Evolutionary conservation across 495 filamentous ascomycete species (phyloP), one percentile per base, ranked within the genome.

Genomic region (Penicillium silybi): DNA sequence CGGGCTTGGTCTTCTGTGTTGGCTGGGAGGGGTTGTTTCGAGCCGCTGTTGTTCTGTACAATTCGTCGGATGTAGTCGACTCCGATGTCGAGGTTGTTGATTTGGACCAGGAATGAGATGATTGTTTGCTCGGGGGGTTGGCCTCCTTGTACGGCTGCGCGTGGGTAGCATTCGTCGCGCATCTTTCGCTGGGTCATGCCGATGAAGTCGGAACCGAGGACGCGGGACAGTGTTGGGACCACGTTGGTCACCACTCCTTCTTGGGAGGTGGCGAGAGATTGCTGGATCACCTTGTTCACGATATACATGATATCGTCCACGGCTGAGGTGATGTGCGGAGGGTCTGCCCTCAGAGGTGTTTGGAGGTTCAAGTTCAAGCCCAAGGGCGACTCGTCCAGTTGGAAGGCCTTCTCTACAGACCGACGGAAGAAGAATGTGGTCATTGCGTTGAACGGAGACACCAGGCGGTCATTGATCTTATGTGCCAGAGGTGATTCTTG

Each of bases 251-350:
- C 76, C 17, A 96, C 84, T 6, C 78, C 74, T 46, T 81, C 71
- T 63, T 96, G 91, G 0, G 88, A 89, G 5, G 93, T 97, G 1
- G 88, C 83, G 38, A 97, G 77, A 5, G 90, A 86, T 52, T 90
- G 86, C 43, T 90, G 85, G 35, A 97, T 76, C 37, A 96, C 85
- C 44, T 92, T 87, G 64, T 95, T 92, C 62, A 96, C 90, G 55
- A 97, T 96, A 72, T 97, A 98, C 95, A 97, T 97, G 48, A 97
- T 92, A 69, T 95, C 93, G 73, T 97, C 93, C 8, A 98, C 92
- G 1, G 93, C 90, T 0, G 91, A 95, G 45, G 91, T 92, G 61
- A 98, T 96, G 58, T 87, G 95, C 9, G 93, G 93, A 9, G 90
- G 82, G 60, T 91, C 89, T 1, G 83, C 74, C 40, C 70, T 71